These are phyloP conservation scores for Pleurotus tuoliensis DNA, from an alignment of 768 basidiomycete genomes.

Conservation along the genomic window DNA sequence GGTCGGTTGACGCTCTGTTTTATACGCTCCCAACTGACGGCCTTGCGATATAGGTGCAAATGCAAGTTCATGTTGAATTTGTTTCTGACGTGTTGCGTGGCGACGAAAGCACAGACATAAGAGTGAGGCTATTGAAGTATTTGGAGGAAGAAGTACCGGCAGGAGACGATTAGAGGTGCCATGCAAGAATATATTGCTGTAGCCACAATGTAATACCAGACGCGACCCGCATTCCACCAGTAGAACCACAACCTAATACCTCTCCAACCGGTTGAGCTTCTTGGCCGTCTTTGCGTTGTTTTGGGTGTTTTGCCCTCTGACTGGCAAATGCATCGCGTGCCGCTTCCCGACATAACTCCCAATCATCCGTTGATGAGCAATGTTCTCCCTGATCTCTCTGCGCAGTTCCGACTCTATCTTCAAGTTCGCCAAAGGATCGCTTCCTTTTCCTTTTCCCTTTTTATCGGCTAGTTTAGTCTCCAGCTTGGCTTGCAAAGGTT, in stretches of 20 bases:
- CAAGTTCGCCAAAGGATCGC: constrained; percentile 68
- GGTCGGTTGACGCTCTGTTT: constrained; percentile 47
- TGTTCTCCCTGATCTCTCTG: constrained; percentile 83
- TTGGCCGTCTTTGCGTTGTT: constrained; percentile 87
- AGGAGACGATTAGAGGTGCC: constrained; percentile 68
- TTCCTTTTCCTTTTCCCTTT: constrained; percentile 19
- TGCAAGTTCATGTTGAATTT: constrained; percentile 90
- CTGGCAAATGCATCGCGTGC: constrained; percentile 91
- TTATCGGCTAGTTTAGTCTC: constrained; percentile 19
- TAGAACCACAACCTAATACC: constrained; percentile 25
- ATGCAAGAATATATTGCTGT: neutral
- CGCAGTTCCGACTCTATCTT: constrained; percentile 87
- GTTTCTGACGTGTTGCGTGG: constrained; percentile 88
- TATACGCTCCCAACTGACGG: constrained; percentile 7
- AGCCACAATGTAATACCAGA: neutral
- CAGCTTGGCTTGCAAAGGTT: constrained; percentile 35
- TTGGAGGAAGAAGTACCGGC: constrained; percentile 95
- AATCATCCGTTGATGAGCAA: constrained; percentile 89
- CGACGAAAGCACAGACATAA: constrained; percentile 91
- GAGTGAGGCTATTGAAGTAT: constrained; percentile 86
- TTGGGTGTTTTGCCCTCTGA: constrained; percentile 91
- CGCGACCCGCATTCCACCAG: no score
- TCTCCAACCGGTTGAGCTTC: constrained; percentile 84
- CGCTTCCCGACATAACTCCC: constrained; percentile 91
- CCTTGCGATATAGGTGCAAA: constrained; percentile 69